phyloP scores from a whole-genome alignment of 2,329 filamentous ascomycete genomes.

The Sarocladium brachiariae region DNA sequence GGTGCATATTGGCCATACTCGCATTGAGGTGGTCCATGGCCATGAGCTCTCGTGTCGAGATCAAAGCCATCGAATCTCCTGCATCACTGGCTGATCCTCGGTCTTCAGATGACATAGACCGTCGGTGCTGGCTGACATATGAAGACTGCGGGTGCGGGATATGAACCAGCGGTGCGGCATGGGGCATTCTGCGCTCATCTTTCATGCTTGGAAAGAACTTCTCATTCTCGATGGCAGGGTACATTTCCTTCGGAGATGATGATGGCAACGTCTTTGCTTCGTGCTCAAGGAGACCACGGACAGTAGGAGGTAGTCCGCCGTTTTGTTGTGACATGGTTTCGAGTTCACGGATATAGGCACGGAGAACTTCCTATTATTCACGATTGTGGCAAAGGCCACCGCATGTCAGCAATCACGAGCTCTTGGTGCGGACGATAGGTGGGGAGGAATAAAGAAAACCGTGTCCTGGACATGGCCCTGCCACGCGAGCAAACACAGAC shows the following conservation, averaged over 20 bases:
- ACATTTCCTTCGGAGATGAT: conserved; percentile 28
- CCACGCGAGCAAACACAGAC: conserved; percentile 30
- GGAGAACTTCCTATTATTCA: conserved; percentile 43
- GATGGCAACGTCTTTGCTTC: conserved; percentile 24
- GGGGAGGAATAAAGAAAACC: neutral
- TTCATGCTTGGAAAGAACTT: conserved; percentile 35
- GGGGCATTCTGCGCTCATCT: conserved; percentile 28
- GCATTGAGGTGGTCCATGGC: conserved; percentile 36
- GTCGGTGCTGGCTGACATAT: conserved; percentile 12
- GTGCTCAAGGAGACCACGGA: conserved; percentile 47
- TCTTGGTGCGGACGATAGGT: neutral
- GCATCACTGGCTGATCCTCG: conserved; percentile 21
- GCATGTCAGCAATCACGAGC: conserved; percentile 8
- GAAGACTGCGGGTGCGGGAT: neutral
- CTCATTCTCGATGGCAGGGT: conserved; percentile 29
- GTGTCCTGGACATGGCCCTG: conserved; percentile 5
- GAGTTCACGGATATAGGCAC: conserved; percentile 55
- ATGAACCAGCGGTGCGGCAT: conserved; percentile 6
- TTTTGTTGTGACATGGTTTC: conserved; percentile 40
- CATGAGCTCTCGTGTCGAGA: conserved; percentile 49
- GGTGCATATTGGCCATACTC: conserved; percentile 34
- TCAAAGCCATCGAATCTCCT: conserved; percentile 35
- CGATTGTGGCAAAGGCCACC: conserved; percentile 9
- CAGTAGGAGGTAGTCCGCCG: conserved; percentile 39
- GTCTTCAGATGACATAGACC: conserved; percentile 27